Evolutionary conservation across 345 rosid species (phyloP), one percentile per base, ranked within the genome.

Genomic region (Rhodamnia rubescens): DNA sequence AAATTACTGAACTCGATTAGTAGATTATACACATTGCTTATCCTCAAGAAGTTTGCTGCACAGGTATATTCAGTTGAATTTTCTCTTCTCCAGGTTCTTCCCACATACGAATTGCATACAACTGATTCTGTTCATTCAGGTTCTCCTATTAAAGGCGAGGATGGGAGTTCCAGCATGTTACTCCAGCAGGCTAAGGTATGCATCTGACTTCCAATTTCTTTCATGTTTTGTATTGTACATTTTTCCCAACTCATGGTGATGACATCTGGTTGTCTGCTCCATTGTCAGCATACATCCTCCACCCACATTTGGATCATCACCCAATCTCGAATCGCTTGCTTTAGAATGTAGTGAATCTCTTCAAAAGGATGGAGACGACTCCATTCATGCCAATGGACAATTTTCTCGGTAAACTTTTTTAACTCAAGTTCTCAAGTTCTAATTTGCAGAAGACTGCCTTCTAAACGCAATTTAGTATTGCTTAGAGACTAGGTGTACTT

Each of bases 81-180:
- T 85, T 87, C 89, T 89, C 85, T 86, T 86, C 14, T 88, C 87
- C 91, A 97, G 99, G 95, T 95, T 91, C 96, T 90, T 85, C 93
- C 97, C 40, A 59, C 85, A 64, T 85, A 90, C 78, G 93, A 91
- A 82, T 88, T 88, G 58, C 91, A 86, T 87, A 89, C 89, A 6
- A 89, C 86, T 88, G 90, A 87, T 85, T 89, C 91, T 75, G 55
- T 58, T 85, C 85, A 86, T 88, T 85, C 87, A 82, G 93, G 90
- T 56, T 90, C 93, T 87, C 26, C 81, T 22, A 1, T 59, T 59
- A 84, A 89, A 40, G 88, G 89, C 51, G 83, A 86, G 83, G 61
- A 88, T 22, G 91, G 88, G 85, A 84, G n/a, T 86, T 89, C 83
- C 92, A 85, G 83, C 86, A 54, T 89, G 29, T 82, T 85, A 29